These are phyloP conservation scores for Ambrosia artemisiifolia DNA, from an alignment of 129 eudicot species.

Conservation along the genomic window DNA sequence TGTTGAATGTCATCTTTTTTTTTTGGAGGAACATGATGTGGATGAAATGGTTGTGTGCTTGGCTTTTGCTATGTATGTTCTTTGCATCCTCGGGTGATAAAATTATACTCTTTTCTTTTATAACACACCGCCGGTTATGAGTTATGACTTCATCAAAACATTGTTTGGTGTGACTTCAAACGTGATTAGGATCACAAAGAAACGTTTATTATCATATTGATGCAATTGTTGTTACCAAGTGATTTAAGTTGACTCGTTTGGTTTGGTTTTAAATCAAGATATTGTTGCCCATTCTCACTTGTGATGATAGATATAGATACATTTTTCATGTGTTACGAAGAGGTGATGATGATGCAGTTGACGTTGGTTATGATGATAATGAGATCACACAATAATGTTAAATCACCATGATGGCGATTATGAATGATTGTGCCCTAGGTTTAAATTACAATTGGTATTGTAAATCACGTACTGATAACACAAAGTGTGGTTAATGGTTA, in stretches of 20 bases:
- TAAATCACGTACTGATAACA: no score
- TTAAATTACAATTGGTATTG: no score
- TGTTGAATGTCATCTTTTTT: not conserved
- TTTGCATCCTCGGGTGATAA: not conserved
- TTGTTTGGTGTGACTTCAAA: conserved; percentile 1
- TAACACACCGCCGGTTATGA: not conserved
- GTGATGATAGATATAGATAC: no score
- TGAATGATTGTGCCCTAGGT: no score
- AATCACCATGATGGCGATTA: no score
- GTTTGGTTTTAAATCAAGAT: not conserved
- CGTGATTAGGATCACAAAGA: not conserved
- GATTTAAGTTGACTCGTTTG: not conserved
- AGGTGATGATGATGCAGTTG: no score
- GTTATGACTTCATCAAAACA: not conserved
- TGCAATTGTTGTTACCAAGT: not conserved
- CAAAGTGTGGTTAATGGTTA: no score
- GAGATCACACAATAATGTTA: no score
- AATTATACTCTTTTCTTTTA: not conserved
- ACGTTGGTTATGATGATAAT: no score
- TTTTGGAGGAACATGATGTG: not conserved
- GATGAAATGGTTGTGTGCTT: not conserved
- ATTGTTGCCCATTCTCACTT: no score
- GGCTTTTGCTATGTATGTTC: not conserved
- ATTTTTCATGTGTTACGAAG: not conserved
- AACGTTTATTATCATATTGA: not conserved